Conservation (phyloP, 2,329 filamentous ascomycete species). For the Fusarium redolens region DNA sequence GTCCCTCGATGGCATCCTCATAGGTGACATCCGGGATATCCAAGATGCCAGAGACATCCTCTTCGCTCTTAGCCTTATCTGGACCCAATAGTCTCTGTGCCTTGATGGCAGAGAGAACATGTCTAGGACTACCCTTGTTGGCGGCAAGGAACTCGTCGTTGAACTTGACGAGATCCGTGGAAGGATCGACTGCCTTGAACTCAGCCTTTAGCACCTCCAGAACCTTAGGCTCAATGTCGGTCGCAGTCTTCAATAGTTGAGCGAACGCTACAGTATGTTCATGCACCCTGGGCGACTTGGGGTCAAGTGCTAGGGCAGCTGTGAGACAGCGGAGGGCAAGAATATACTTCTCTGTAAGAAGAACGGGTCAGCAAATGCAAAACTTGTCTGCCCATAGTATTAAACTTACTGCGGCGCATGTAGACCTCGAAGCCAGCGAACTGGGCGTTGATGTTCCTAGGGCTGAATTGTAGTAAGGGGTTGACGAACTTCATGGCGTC, state of each 20-base stretch:
- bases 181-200: conserved; percentile 70
- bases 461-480: conserved; percentile 84
- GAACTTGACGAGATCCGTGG: conserved; percentile 68
- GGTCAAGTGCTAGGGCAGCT: conserved; percentile 76
- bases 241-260: conserved; percentile 66
- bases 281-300: conserved; percentile 77
- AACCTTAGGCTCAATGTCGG: conserved; percentile 71
- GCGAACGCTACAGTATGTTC: conserved; percentile 79
- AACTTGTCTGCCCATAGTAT: no score
- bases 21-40: conserved; percentile 62
- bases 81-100: conserved; percentile 69
- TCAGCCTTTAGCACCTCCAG: conserved; percentile 76
- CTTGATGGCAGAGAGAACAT: conserved; percentile 73
- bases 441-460: conserved; percentile 84
- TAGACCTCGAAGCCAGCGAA: conserved; percentile 92
- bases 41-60: conserved; percentile 68
- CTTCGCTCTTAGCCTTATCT: conserved; percentile 67
- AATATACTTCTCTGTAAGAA: conserved; percentile 78
- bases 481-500: conserved; percentile 88
- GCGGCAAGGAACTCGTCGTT: conserved; percentile 75
- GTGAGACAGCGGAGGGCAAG: conserved; percentile 88
- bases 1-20: conserved; percentile 63
- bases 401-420: conserved; percentile 78
- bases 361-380: not conserved
- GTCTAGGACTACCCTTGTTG: conserved; percentile 70